Evolutionary conservation across 768 basidiomycete genomes (phyloP), one percentile per base, ranked within the genome.

Genomic region (Mycena chlorophos): DNA sequence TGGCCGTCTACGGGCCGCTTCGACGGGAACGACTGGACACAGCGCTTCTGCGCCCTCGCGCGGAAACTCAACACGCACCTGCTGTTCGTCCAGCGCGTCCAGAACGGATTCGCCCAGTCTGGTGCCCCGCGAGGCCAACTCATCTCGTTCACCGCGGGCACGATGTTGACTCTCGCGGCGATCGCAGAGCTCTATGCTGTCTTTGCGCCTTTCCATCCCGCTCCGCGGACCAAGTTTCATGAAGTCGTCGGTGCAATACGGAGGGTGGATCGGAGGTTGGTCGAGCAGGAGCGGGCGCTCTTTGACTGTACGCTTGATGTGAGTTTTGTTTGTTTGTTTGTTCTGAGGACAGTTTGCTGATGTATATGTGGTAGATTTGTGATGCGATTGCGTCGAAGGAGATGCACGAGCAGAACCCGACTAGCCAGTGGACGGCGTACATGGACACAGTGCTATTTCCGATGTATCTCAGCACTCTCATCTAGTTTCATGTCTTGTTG

Each of bases 241-340:
- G 19, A 20, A 12, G 49, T 51, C n/a, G 40, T 57, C 45, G 5
- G 31, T 8, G 45, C 46, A n/a, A 43, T 57, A 19, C 50, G 39
- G 2, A 2, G 27, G 26, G 48, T 46, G 20, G 38, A 34, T 4
- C 27, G 45, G 20, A 39, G 27, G 14, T 42, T 57, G 5, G 5
- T 19, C 3, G 23, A 43, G 2, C 37, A 14, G 19, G 51, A 57
- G 30, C 31, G 51, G 20, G 17, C 46, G 4, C 25, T 38, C 40
- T 47, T 57, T 13, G 56, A 57, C 34, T 57, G 56, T 37, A 57
- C 38, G 2, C 38, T 52, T 17, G 51, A 49, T 28, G 56, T 57
- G 22, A 1, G 56, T 57, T 22, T 20, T 19, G 14, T 37, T 31
- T 3, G 25, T 5, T 6, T 25, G 20, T 16, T 16, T 16, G 26